phyloP scores from a whole-genome alignment of 2,329 filamentous ascomycete species.

The Arthrobotrys megalospora region DNA sequence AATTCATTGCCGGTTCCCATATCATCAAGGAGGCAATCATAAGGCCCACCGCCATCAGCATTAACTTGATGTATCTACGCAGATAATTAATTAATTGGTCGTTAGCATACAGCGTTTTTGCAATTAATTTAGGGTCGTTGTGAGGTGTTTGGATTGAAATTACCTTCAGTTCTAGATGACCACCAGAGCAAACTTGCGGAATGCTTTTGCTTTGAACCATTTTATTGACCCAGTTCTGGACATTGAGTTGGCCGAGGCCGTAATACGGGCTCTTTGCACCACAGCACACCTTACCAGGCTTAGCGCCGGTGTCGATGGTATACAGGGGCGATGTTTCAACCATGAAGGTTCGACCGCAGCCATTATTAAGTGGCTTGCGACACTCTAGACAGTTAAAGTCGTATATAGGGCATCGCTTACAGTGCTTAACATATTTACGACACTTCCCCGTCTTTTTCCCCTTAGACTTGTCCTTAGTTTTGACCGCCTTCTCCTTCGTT shows the following conservation, averaged over 20 bases:
- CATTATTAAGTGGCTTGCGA: conserved; percentile 1
- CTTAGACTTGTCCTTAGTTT: neutral
- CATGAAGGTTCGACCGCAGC: conserved; percentile 38
- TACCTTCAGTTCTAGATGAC: conserved; percentile 69
- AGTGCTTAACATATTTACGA: conserved; percentile 16
- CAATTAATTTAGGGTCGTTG: too few species aligned
- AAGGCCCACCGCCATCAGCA: conserved; percentile 73
- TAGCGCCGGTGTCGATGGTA: conserved; percentile 68
- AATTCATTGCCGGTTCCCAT: conserved; percentile 68
- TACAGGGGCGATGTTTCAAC: neutral
- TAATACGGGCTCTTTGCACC: conserved; percentile 7
- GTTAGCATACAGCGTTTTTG: too few species aligned
- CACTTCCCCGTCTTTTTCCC: neutral
- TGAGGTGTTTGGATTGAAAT: neutral
- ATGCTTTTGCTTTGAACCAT: conserved; percentile 63
- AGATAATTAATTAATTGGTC: neutral
- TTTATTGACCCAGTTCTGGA: conserved; percentile 6
- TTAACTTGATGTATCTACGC: conserved; percentile 72
- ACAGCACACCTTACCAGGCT: conserved; percentile 72
- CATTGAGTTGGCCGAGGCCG: conserved; percentile 20
- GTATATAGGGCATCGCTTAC: conserved; percentile 32
- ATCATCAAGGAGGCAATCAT: conserved; percentile 72
- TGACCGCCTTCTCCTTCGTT: neutral
- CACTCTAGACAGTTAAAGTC: conserved; percentile 30
- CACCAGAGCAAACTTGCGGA: conserved; percentile 71